These are phyloP conservation scores for Fonsecaea pedrosoi DNA, from an alignment of 2,329 filamentous ascomycete species.

Conservation along the genomic window DNA sequence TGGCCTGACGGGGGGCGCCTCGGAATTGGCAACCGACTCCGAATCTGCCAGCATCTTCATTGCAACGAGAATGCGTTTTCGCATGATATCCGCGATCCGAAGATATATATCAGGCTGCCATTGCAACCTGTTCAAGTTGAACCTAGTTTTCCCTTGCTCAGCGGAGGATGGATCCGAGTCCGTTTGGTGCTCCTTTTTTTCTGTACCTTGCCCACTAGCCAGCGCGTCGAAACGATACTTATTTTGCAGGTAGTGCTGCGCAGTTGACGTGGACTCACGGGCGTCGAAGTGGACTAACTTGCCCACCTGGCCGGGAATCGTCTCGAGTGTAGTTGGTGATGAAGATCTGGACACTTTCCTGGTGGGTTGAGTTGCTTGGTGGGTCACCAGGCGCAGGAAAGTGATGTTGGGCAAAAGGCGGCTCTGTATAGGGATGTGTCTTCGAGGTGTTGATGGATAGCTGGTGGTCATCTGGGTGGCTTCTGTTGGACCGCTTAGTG, in stretches of 20 bases:
- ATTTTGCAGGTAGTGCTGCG: constrained; percentile 31
- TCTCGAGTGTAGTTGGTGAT: constrained; percentile 1
- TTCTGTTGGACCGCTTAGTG: constrained; percentile 4
- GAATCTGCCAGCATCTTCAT: constrained; percentile 25
- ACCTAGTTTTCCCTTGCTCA: background rate
- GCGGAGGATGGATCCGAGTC: background rate
- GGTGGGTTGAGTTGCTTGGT: constrained; percentile 8
- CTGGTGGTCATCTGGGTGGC: background rate
- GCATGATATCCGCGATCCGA: constrained; percentile 33
- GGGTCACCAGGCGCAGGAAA: constrained; percentile 22
- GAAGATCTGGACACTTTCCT: constrained; percentile 4
- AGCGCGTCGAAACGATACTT: constrained; percentile 18
- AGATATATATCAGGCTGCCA: constrained; percentile 36
- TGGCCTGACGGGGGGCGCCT: background rate
- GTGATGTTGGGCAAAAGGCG: constrained; percentile 26
- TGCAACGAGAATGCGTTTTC: constrained; percentile 30
- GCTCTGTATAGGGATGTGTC: constrained; percentile 18
- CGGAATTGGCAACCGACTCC: background rate
- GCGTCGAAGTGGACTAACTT: constrained; percentile 19
- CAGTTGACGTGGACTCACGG: constrained; percentile 13
- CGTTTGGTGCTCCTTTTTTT: background rate
- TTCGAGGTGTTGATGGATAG: background rate
- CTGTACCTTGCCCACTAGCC: background rate
- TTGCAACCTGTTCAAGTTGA: constrained; percentile 28
- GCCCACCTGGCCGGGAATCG: constrained; percentile 1